Percentiles rank a stretch among this genome's conserved stretches.
These are phyloP conservation scores for Takashimella tepidaria DNA, from an alignment of 1,284 basidiomycete genomes.

Conservation along the genomic window DNA sequence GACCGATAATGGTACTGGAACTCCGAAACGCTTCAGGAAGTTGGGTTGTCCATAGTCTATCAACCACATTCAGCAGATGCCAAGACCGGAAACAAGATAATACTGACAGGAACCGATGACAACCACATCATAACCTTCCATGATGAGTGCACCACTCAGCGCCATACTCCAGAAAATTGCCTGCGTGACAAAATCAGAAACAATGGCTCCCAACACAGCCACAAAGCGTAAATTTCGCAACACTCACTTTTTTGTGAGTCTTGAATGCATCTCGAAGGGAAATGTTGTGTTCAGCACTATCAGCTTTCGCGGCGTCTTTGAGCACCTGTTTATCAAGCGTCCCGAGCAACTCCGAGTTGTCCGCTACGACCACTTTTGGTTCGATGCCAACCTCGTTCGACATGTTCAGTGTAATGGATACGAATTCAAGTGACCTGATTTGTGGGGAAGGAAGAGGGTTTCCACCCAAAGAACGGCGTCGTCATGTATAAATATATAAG, in stretches of 20 bases:
- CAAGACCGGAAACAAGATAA: not conserved
- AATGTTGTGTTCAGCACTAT: slow-evolving; percentile 45
- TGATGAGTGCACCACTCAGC: slow-evolving; percentile 31
- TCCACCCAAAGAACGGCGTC: slow-evolving; percentile 1
- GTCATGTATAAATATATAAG: not conserved
- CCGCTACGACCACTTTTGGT: slow-evolving; percentile 10
- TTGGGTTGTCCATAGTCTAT: not conserved
- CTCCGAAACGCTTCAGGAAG: not conserved
- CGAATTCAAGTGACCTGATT: not conserved
- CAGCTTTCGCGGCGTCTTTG: slow-evolving; percentile 45
- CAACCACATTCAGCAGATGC: no score
- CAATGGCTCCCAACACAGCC: no score
- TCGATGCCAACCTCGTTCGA: slow-evolving; percentile 7
- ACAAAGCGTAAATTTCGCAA: no score
- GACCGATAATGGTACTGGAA: no score
- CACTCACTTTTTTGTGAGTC: slow-evolving; percentile 48
- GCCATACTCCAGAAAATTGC: slow-evolving; percentile 50
- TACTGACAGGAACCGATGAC: not conserved
- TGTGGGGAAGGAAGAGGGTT: not conserved
- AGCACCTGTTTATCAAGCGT: slow-evolving; percentile 36
- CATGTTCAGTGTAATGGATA: not conserved
- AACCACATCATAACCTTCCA: slow-evolving; percentile 26
- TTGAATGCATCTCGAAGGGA: slow-evolving; percentile 44
- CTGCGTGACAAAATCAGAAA: slow-evolving; percentile 13
- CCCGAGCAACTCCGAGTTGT: slow-evolving; percentile 15